A percentile compares a stretch with the other conserved stretches of the same genome.
phyloP scores from a whole-genome alignment of 1,284 basidiomycete species.

The Neonothopanus nambi region DNA sequence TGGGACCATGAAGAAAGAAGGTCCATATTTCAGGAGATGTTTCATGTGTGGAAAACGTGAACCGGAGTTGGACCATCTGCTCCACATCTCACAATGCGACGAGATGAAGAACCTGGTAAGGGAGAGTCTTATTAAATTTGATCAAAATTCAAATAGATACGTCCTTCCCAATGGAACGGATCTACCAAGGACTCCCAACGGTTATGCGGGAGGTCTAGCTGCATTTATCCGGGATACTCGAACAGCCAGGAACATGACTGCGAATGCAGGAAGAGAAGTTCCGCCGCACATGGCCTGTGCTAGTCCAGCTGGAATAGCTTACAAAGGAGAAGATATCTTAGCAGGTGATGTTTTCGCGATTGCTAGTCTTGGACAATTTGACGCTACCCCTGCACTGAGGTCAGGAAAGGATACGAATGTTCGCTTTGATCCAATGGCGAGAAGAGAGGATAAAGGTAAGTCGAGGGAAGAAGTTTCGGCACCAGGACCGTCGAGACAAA shows the following conservation, averaged over 20 bases:
- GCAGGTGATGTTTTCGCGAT: background rate
- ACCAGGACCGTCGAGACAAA: too few relatives aligned
- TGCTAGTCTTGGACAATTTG: background rate
- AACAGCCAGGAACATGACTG: background rate
- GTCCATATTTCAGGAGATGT: background rate
- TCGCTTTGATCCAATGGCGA: constrained; percentile 2
- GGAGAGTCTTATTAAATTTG: background rate
- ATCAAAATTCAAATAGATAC: background rate
- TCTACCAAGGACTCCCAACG: background rate
- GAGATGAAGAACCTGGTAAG: background rate
- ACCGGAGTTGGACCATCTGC: background rate
- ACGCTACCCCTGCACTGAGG: background rate
- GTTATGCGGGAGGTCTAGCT: background rate
- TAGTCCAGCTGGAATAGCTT: background rate
- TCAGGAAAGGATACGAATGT: constrained; percentile 6
- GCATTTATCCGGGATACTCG: background rate
- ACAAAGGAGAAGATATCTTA: background rate
- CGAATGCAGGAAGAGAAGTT: background rate
- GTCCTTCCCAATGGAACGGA: background rate
- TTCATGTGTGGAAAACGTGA: background rate
- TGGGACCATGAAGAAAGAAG: background rate
- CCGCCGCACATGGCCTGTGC: background rate
- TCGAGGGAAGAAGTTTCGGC: too few relatives aligned
- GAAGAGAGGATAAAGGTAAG: background rate
- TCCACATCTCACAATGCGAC: background rate